phyloP scores from a whole-genome alignment of 495 filamentous ascomycete species.

The Penicillium simplicissimum region DNA sequence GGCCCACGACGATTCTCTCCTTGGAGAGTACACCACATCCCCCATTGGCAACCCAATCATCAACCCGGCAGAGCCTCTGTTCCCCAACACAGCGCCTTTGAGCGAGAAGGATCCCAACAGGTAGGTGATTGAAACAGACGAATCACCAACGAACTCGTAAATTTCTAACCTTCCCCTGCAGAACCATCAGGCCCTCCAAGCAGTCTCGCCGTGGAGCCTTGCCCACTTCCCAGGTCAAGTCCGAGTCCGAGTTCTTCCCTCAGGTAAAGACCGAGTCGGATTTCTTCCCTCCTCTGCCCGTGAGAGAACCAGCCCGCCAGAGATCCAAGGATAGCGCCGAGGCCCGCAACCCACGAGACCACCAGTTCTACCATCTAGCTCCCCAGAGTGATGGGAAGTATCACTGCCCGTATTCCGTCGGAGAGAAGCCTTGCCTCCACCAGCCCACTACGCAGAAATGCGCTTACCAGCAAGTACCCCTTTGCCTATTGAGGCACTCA shows the following conservation, averaged over 20 bases:
- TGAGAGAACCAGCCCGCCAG: conserved; percentile 41
- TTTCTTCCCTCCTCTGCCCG: conserved; percentile 40
- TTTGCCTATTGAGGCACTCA: not conserved
- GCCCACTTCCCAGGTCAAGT: conserved; percentile 23
- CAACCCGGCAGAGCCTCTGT: conserved; percentile 46
- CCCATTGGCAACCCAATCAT: conserved; percentile 40
- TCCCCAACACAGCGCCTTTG: conserved; percentile 42
- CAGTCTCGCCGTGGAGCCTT: conserved; percentile 4
- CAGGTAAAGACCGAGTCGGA: conserved; percentile 42
- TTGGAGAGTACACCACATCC: conserved; percentile 41
- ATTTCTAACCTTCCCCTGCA: not conserved
- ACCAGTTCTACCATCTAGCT: conserved; percentile 74
- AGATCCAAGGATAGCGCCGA: conserved; percentile 50
- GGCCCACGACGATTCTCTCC: conserved; percentile 41
- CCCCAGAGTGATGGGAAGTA: conserved; percentile 75
- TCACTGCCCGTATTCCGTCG: conserved; percentile 80
- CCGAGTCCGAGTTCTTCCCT: conserved; percentile 25
- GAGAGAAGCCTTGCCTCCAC: conserved; percentile 74
- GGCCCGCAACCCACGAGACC: conserved; percentile 67
- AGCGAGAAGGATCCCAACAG: conserved; percentile 50
- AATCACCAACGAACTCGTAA: not conserved
- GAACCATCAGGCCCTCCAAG: conserved; percentile 21
- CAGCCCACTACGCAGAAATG: conserved; percentile 90
- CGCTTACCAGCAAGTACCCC: conserved; percentile 83
- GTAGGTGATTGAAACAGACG: conserved; percentile 30